These are phyloP conservation scores for Cladophialophora immunda DNA, from an alignment of 2,329 filamentous ascomycete genomes.

Conservation along the genomic window DNA sequence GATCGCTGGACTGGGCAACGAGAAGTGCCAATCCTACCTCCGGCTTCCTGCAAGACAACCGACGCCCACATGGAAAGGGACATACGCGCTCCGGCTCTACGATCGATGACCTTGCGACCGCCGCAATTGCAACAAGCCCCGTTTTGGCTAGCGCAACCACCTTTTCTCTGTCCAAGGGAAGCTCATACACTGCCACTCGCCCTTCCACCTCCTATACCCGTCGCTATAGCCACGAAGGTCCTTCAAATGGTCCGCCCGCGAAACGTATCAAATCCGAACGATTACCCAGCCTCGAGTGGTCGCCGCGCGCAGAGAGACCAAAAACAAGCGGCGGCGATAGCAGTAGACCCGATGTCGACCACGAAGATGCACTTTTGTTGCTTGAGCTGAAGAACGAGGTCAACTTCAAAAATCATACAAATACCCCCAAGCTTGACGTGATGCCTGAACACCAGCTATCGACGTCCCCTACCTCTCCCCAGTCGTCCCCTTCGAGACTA, in stretches of 20 bases:
- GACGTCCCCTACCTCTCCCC: conserved; percentile 20
- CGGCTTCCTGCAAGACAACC: conserved; percentile 20
- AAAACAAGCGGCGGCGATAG: conserved; percentile 46
- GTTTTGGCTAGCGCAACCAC: conserved; percentile 50
- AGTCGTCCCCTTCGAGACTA: background rate
- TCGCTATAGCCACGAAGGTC: conserved; percentile 42
- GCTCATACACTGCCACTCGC: conserved; percentile 40
- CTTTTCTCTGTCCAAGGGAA: conserved; percentile 41
- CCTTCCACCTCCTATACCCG: conserved; percentile 44
- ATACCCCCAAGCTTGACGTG: conserved; percentile 27
- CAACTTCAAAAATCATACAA: conserved; percentile 36
- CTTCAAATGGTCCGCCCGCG: conserved; percentile 59
- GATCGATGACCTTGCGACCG: conserved; percentile 59
- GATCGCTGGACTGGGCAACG: background rate
- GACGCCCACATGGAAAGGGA: conserved; percentile 33
- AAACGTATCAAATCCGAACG: conserved; percentile 70
- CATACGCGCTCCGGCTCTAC: conserved; percentile 57
- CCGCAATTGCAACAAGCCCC: conserved; percentile 59
- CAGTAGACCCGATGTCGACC: conserved; percentile 44
- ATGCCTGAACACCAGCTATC: conserved; percentile 19
- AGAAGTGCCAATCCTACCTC: background rate
- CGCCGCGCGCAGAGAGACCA: conserved; percentile 42
- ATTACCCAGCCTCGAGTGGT: conserved; percentile 53
- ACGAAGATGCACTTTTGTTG: conserved; percentile 58
- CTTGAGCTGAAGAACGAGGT: conserved; percentile 49